Base-by-base conservation (phyloP, 768 basidiomycete species). In the Rhizopogon vulgaris region DNA sequence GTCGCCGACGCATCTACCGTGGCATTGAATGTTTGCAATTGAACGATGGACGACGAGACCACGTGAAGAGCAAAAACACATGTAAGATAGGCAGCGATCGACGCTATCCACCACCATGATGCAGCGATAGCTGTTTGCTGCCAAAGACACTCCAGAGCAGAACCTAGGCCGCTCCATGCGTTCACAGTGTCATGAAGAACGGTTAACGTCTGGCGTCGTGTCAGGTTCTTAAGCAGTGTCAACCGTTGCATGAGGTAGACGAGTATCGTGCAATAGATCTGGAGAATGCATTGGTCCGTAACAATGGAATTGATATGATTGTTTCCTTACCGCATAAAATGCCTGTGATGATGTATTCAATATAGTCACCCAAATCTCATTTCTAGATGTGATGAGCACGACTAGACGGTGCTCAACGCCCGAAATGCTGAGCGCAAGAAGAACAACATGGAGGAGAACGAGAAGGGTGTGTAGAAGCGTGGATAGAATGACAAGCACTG, bases 151-250 rank as follows among this genome's bases (percentile, higher is more conserved):
- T 51, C 12, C 4, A 57, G 0, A 6, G 64, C 61, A 48, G 57
- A 48, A n/a, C 63, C 63, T 47, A 59, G 51, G 0, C 64, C 60
- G 14, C 46, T 48, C 63, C 63, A 65, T 12, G 64, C 60, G 3
- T 40, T 30, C 38, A 51, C 3, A 6, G 55, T 30, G 38, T 64
- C 63, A 49, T 64, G 61, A 1, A 60, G 39, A 30, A 49, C 36
- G 28, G 63, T 63, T 4, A 65, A 2, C 3, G 54, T 53, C 14
- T 61, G 55, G 1, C 34, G 18, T 8, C 51, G 27, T 7, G 37
- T 36, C 15, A 61, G 27, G 0, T 53, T 32, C 1, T 22, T 32
- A 9, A 38, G 48, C 8, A 54, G 32, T 8, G 62, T 53, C 17
- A 61, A 53, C 14, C 53, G 52, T 22, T 65, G 64, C 18, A 54